Evolutionary conservation across 306 rosid genomes (phyloP).

Genomic region (Lablab purpureus): DNA sequence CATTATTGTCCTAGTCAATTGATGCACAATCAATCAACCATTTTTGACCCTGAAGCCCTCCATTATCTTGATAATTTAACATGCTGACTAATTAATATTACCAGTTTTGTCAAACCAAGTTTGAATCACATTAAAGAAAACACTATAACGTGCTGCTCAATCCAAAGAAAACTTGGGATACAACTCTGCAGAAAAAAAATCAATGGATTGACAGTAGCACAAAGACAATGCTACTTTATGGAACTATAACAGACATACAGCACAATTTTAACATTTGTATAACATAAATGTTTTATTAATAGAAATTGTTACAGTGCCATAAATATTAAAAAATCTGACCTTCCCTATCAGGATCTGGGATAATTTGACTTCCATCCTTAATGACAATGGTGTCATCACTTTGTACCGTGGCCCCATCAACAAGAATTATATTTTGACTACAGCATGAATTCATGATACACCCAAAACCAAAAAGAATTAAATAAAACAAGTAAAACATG

Average conservation of each 20-base stretch:
- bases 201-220: conserved; percentile 12
- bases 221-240: conserved; percentile 9
- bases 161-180: conserved; percentile 33
- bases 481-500: conserved; percentile 1
- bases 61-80: conserved; percentile 25
- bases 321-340: conserved; percentile 55
- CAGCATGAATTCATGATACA: conserved; percentile 32
- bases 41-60: conserved; percentile 5
- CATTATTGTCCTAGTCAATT: conserved; percentile 14
- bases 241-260: not conserved
- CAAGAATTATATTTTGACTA: conserved; percentile 69
- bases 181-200: conserved; percentile 25
- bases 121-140: conserved; percentile 18
- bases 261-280: conserved; percentile 18
- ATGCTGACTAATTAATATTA: conserved; percentile 17
- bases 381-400: conserved; percentile 58
- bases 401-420: conserved; percentile 62
- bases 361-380: conserved; percentile 76
- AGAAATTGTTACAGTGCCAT: conserved; percentile 27
- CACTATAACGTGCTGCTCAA: conserved; percentile 5
- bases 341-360: conserved; percentile 68
- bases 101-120: conserved; percentile 32
- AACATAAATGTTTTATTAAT: not conserved
- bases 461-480: conserved; percentile 15
- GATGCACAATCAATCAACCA: conserved; percentile 3